Evolutionary conservation across 2,329 filamentous ascomycete species (phyloP).

Genomic region (Ophidiomyces ophidiicola): DNA sequence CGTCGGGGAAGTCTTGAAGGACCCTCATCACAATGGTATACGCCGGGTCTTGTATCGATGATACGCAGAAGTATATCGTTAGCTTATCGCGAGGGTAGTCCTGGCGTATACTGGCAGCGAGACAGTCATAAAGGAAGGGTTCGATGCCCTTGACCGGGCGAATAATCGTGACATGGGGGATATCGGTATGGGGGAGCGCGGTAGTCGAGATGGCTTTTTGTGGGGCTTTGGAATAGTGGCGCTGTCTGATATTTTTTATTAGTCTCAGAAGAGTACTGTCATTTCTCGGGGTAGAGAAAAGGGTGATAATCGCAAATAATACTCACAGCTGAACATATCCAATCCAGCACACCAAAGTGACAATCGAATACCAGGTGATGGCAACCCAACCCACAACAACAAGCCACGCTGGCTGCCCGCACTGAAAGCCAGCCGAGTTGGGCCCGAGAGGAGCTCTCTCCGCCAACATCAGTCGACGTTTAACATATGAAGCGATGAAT

Average conservation of each 20-base stretch:
- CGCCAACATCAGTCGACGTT: slow-evolving; percentile 11
- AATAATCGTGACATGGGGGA: slow-evolving; percentile 80
- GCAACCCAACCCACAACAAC: slow-evolving; percentile 36
- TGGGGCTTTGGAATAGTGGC: slow-evolving; percentile 40
- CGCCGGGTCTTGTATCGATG: slow-evolving; percentile 61
- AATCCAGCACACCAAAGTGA: slow-evolving; percentile 45
- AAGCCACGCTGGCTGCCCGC: slow-evolving; percentile 19
- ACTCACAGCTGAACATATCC: slow-evolving; percentile 50
- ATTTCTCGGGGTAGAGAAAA: too few relatives aligned
- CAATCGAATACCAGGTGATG: slow-evolving; percentile 45
- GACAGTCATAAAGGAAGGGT: slow-evolving; percentile 79
- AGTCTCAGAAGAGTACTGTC: too few relatives aligned
- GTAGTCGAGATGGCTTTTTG: slow-evolving; percentile 32
- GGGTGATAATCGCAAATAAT: too few relatives aligned
- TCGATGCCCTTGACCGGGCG: slow-evolving; percentile 89
- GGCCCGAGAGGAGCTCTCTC: slow-evolving; percentile 8
- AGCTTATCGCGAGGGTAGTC: slow-evolving; percentile 65
- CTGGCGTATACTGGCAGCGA: slow-evolving; percentile 73
- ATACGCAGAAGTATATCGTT: slow-evolving; percentile 71
- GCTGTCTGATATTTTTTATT: slow-evolving; percentile 35
- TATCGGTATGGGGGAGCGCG: slow-evolving; percentile 29
- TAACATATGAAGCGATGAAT: slow-evolving; percentile 4
- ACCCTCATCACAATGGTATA: slow-evolving; percentile 61
- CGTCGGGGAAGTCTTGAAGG: slow-evolving; percentile 57
- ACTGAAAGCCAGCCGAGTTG: slow-evolving; percentile 5